Conservation (phyloP, 106 monocot species). For the Platanthera guangdongensis region DNA sequence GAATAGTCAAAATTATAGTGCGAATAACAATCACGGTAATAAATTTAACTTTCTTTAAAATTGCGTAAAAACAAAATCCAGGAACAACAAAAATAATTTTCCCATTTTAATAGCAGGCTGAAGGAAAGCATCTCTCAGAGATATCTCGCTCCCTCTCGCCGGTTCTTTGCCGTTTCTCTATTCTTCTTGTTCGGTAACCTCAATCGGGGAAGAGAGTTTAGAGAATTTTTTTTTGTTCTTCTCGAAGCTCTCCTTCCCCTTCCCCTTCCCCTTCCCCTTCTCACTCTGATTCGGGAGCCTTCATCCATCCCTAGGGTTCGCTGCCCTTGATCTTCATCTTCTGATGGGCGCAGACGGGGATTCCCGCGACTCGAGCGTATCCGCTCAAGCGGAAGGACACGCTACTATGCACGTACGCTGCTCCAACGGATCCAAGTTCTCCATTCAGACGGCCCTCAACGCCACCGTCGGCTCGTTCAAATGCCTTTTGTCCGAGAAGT, state of each 20-base stretch:
- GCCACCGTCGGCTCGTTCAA: slow-evolving; percentile 49
- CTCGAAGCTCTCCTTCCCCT: background rate
- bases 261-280: no score
- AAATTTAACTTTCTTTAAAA: no score
- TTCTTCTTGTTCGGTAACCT: no score
- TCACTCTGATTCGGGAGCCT: background rate
- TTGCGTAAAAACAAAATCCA: no score
- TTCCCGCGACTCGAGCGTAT: slow-evolving; percentile 5
- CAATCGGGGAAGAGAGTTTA: no score
- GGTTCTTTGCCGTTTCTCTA: no score
- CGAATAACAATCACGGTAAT: no score
- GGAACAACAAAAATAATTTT: no score
- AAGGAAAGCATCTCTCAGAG: no score
- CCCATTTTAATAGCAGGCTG: no score
- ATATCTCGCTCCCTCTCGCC: no score
- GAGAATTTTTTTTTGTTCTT: background rate
- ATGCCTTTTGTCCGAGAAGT: slow-evolving; percentile 27
- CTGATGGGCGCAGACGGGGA: slow-evolving; percentile 31
- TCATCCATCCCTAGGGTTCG: background rate
- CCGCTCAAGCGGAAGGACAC: background rate
- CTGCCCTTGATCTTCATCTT: background rate
- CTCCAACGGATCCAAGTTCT: slow-evolving; percentile 69
- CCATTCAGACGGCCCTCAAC: slow-evolving; percentile 47
- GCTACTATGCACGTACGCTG: slow-evolving; percentile 62
- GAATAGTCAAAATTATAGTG: no score